These are phyloP conservation scores for Pilatotrama ljubarskyi DNA, from an alignment of 768 basidiomycete species.

Conservation along the genomic window DNA sequence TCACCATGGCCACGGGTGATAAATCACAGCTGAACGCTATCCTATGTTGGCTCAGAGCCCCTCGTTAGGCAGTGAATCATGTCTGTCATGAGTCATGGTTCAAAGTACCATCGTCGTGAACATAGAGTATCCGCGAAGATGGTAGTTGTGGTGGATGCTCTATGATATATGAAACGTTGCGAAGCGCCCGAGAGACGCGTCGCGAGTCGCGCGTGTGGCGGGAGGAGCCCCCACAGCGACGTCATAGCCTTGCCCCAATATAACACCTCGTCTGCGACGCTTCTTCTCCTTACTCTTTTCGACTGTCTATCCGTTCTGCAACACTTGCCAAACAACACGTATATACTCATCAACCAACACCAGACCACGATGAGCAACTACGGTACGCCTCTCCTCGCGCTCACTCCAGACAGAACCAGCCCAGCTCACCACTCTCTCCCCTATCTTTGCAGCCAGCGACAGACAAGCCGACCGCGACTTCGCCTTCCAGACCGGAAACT, in stretches of 20 bases:
- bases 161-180: too few relatives aligned
- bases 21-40: too few relatives aligned
- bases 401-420: background rate
- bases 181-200: background rate
- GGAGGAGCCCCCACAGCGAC: constrained; percentile 6
- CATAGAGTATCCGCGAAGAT: too few relatives aligned
- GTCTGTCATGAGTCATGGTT: too few relatives aligned
- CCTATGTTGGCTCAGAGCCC: too few relatives aligned
- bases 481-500: constrained; percentile 27
- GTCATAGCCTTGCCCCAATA: background rate
- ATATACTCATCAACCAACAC: background rate
- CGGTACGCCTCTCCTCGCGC: background rate
- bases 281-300: background rate
- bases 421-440: background rate
- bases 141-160: too few relatives aligned
- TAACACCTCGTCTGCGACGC: background rate
- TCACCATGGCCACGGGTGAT: too few relatives aligned
- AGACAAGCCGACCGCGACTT: constrained; percentile 5
- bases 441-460: background rate
- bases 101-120: too few relatives aligned
- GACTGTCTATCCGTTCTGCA: background rate
- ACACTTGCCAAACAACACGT: background rate
- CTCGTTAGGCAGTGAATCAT: too few relatives aligned
- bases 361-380: constrained; percentile 2
- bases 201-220: background rate